Base-by-base conservation (phyloP, 306 rosid genomes). In the Casuarina equisetifolia region DNA sequence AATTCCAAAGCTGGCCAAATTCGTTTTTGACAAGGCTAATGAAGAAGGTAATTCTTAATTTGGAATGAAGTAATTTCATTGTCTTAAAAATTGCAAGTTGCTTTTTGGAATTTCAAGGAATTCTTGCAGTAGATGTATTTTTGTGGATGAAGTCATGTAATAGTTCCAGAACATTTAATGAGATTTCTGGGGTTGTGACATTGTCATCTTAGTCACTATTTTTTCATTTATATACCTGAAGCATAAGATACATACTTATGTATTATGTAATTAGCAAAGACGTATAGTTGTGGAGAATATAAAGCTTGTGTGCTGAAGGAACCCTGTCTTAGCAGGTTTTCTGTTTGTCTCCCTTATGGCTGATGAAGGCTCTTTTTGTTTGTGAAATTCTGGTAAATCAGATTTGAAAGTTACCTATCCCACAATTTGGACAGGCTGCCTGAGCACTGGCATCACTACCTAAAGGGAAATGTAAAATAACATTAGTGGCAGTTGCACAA, bases 1-100 rank as follows among this genome's bases (percentile, higher is more conserved):
- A 76, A 95, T 95, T 84, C 99, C 99, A 48, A 95, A 91, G 87
- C 99, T 95, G 84, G 97, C 99, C 12, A 92, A 95, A 81, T 91
- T 77, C 85, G 93, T 95, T 77, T 91, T 89, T 72, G 99, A 95
- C 85, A 89, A 92, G 74, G 96, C 99, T 55, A 92, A 83, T 57
- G 97, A 95, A 84, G 94, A 82, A 53, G 94, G 97, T 93, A 76
- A 72, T 63, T 52, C 78, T 80, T 48, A 9, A 73, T 61, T 75
- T 5, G 43, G 4, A 73, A 74, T 48, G 62, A 35, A 51, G 55
- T 59, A 3, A 16, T 62, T 66, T 55, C 19, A 78, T 45, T 64
- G 9, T 38, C 62, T 25, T 78, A 58, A 58, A 46, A 7, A 39
- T 43, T 68, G 45, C 70, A 9, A 45, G 7, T n/a, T 48, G 40